Evolutionary conservation across 495 filamentous ascomycete species (phyloP), one percentile per base, ranked within the genome.

Genomic region (Venustampulla echinocandica): DNA sequence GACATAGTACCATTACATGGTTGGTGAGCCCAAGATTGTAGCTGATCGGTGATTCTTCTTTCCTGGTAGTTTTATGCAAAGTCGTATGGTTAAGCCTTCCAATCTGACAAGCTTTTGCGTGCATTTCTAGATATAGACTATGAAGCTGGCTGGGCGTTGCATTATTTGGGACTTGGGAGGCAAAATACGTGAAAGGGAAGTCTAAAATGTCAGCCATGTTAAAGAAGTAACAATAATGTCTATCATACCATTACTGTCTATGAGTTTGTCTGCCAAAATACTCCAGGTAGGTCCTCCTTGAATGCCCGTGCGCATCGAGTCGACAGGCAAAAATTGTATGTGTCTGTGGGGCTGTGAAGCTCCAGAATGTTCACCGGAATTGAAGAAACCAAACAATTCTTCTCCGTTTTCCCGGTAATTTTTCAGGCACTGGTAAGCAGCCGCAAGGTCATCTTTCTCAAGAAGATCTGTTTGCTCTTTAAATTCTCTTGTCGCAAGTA

Each of bases 21-120:
- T 74, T 69, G 3, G 85, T 90, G 71, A 93, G 78, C 1, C 79
- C 84, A 5, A 90, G 62, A 49, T 93, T 93, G 59, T 93, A 90
- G 58, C 81, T 84, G 25, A 90, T 81, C 7, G 63, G 58, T 0
- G 79, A 70, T 36, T 74, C 67, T 11, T 72, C 75, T 14, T 67
- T 6, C 53, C 46, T 28, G 13, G 38, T 38, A n/a, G 7, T 44
- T 22, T 24, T 27, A 21, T 34, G 20, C 19, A 24, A 25, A 21
- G 13, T 15, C 4, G 21, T n/a, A n/a, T 9, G 33, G 17, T 13
- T 3, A 25, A 42, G 10, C 38, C 35, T 19, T 25, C 47, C 37
- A 57, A 57, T 58, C 19, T 42, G 51, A 32, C 58, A 61, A 2
- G 80, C 82, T 21, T 62, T 64, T 22, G 66, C 55, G 54, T 86